Evolutionary conservation across 2,329 filamentous ascomycete genomes (phyloP).

Genomic region (Aquanectria penicillioides): DNA sequence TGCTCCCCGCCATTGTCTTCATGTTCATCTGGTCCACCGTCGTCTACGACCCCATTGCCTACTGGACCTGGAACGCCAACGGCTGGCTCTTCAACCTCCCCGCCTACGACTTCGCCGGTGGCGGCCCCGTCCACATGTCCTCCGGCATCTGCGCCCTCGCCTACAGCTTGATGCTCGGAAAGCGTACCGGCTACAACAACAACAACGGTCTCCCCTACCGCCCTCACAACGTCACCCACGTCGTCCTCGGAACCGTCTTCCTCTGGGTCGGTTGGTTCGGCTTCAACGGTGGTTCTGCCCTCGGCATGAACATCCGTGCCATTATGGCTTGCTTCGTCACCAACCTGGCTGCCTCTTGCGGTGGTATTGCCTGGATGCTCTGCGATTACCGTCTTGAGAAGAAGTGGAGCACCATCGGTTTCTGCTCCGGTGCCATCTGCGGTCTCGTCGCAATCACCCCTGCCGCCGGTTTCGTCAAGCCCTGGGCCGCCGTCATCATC

Average conservation of each 20-base stretch:
- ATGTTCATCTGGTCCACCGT: constrained; percentile 78
- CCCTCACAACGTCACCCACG: constrained; percentile 78
- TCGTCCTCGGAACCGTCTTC: constrained; percentile 77
- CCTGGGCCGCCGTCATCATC: constrained; percentile 68
- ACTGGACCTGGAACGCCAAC: constrained; percentile 81
- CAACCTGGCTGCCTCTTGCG: constrained; percentile 84
- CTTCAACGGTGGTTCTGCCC: constrained; percentile 89
- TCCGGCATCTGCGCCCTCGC: constrained; percentile 77
- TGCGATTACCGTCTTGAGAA: constrained; percentile 90
- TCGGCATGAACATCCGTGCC: constrained; percentile 84
- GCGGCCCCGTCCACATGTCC: constrained; percentile 79
- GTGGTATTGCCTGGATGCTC: constrained; percentile 84
- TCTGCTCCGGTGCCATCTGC: constrained; percentile 90
- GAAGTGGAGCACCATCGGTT: constrained; percentile 94
- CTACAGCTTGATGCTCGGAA: constrained; percentile 78
- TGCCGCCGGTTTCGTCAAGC: constrained; percentile 82
- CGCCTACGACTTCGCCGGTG: constrained; percentile 79
- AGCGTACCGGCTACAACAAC: constrained; percentile 70
- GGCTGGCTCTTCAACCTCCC: constrained; percentile 77
- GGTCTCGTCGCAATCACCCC: constrained; percentile 90
- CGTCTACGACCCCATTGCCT: constrained; percentile 78
- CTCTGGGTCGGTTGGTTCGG: constrained; percentile 98
- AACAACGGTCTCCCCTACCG: constrained; percentile 72
- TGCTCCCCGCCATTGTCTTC: constrained; percentile 71
- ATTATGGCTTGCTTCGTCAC: constrained; percentile 92